Base-by-base conservation (phyloP, 2,329 filamentous ascomycete species). In the Dactylonectria estremocensis region DNA sequence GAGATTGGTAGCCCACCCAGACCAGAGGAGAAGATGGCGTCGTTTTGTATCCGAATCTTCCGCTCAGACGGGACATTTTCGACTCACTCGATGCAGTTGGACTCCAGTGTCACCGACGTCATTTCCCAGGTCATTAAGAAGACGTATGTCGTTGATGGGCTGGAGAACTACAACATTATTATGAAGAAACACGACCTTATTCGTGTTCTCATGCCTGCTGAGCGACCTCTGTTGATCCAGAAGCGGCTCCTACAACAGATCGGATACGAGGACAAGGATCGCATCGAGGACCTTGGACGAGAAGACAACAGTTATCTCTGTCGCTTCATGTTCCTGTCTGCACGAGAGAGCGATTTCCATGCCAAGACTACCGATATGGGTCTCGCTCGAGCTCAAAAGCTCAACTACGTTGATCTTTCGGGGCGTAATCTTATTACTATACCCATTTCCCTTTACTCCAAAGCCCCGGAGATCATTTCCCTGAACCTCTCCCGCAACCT, bases 291-390 rank as follows among this genome's bases (percentile, higher is more conserved):
- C 69, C 90, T 99, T 59, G 96, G 96, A 31, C 91, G 96, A 64
- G 96, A 99, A 80, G 96, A 99, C 83, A 97, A 98, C 80, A 97
- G 95, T 78, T 99, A 98, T 75, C 88, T 99, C 13, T 97, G 95
- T 78, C 93, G 96, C 6, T 98, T 99, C 83, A 94, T 96, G 67
- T 99, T 99, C 81, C 85, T 98, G 66, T 95, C 95, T 16, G 92
- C 93, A 20, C 93, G 95, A 76, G 92, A 97, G 79, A 95, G 91
- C 78, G 94, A 95, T 55, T 95, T 89, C 76, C 90, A 92, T 69
- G 87, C 91, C 49, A 82, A 80, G 68, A 83, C 80, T 20, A 92
- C 95, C 70, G 95, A 98, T 76, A 89, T 95, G 56, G 93, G 92
- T 28, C 90, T 97, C 70, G 91, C 89, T 77, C 95, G 94, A 77